phyloP scores from a whole-genome alignment of 2,329 filamentous ascomycete genomes.

The Cylindrodendrum hubeiense region DNA sequence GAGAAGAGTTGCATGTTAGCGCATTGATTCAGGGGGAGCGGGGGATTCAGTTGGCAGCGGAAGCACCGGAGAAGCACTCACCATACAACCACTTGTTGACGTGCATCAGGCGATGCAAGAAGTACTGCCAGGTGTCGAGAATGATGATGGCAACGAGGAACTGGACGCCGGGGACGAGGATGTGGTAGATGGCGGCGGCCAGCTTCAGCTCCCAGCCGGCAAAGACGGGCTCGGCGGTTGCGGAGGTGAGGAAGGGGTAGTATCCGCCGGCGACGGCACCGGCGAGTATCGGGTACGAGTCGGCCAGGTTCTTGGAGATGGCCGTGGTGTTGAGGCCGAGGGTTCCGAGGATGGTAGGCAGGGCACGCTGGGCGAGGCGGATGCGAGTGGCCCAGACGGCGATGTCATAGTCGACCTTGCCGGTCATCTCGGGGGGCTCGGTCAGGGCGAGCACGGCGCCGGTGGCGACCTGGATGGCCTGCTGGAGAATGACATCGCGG shows the following conservation, averaged over 20 bases:
- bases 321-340: constrained; percentile 82
- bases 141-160: constrained; percentile 80
- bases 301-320: constrained; percentile 80
- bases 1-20: constrained; percentile 64
- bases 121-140: constrained; percentile 98
- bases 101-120: constrained; percentile 96
- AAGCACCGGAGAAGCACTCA: constrained; percentile 60
- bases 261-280: constrained; percentile 82
- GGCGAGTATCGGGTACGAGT: constrained; percentile 79
- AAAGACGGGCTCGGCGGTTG: constrained; percentile 77
- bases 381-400: constrained; percentile 90
- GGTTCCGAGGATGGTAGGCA: constrained; percentile 78
- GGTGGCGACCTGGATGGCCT: constrained; percentile 85
- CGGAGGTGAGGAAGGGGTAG: constrained; percentile 79
- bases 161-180: constrained; percentile 81
- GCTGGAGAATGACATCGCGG: constrained; percentile 91
- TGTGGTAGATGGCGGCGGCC: constrained; percentile 85
- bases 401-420: constrained; percentile 87
- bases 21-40: constrained; percentile 13
- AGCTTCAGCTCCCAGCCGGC: constrained; percentile 83
- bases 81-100: constrained; percentile 97
- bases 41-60: not conserved
- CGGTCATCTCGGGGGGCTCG: constrained; percentile 80
- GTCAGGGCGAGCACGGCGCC: constrained; percentile 76
- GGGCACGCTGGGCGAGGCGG: constrained; percentile 80